Evolutionary conservation across 179 eudicot genomes (phyloP), one percentile per base, ranked within the genome.

Genomic region (Gypsophila paniculata): DNA sequence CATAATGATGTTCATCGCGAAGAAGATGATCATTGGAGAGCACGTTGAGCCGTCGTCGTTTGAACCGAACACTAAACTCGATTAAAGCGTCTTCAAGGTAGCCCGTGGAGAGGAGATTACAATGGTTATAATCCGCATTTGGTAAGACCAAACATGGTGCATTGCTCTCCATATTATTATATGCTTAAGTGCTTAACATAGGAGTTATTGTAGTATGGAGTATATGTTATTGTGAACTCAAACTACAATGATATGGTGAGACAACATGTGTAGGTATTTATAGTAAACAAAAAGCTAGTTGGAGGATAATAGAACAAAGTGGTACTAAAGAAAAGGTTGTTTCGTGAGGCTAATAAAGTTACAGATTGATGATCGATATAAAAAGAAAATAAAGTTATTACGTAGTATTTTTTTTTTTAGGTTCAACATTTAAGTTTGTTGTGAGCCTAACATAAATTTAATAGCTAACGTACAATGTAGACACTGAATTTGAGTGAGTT

Each of bases 31-130:
- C 74, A 72, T 71, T 74, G 13, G 72, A 65, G 38, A 68, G 72
- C 42, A 72, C 23, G 64, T 70, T 57, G 66, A 90, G 18, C 2
- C 86, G 81, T 32, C 96, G 75, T 65, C 96, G 78, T 78, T 91
- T 91, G 14, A 87, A 83, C 0, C 77, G 80, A 48, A 83, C 68
- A 55, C 76, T 76, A 73, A 87, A 87, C 72, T 88, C 88, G 26
- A 85, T 80, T 68, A 92, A 76, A 44, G 96, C 98, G 80, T 92
- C 98, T 84, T 92, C 85, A 12, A 92, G 82, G 72, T 92, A 92
- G 1, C 98, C 98, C 0, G 92, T 86, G 1, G 98, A 88, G 53
- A 78, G 74, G 25, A 67, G 36, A 75, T 75, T 74, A 21, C 48
- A 59, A 69, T 70, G 57, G 38, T 65, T 63, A 38, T 65, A 63